A percentile compares a stretch with the other conserved stretches of the same genome.
Evolutionary conservation across 2,329 filamentous ascomycete species (phyloP).

Genomic region (Xylaria sp.): DNA sequence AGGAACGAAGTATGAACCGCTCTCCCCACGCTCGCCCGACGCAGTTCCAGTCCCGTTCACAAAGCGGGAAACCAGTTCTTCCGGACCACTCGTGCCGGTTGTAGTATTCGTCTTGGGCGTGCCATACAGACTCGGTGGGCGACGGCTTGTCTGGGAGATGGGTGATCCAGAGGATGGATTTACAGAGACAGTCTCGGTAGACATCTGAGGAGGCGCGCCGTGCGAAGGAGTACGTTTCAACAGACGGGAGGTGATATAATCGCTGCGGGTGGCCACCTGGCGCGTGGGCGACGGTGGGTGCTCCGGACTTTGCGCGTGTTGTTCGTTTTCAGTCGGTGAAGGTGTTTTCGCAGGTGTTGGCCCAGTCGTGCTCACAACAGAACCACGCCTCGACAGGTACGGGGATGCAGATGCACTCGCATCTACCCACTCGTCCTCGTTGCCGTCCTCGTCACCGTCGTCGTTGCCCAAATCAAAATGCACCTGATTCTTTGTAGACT

Average conservation of each 20-base stretch:
- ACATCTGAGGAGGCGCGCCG: constrained; percentile 60
- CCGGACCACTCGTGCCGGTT: constrained; percentile 38
- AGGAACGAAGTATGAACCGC: constrained; percentile 47
- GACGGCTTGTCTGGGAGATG: constrained; percentile 35
- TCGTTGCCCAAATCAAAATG: constrained; percentile 59
- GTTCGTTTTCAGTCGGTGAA: constrained; percentile 32
- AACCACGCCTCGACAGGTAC: constrained; percentile 47
- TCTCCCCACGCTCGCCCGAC: constrained; percentile 44
- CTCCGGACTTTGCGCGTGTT: background rate
- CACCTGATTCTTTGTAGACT: constrained; percentile 47
- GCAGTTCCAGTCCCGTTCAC: constrained; percentile 47
- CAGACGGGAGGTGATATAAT: constrained; percentile 62
- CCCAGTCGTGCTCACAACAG: constrained; percentile 43
- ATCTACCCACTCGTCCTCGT: constrained; percentile 61
- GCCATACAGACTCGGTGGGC: constrained; percentile 37
- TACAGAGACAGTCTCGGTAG: constrained; percentile 51
- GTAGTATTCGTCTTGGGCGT: constrained; percentile 29
- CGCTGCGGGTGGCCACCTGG: constrained; percentile 49
- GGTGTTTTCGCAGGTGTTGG: constrained; percentile 41
- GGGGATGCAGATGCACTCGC: constrained; percentile 59
- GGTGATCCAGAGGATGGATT: constrained; percentile 34
- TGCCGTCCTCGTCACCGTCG: constrained; percentile 48
- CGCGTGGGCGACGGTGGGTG: constrained; percentile 33
- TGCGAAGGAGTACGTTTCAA: constrained; percentile 60
- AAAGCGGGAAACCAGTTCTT: constrained; percentile 55